Percentiles rank a stretch among this genome's conserved stretches.
Evolutionary conservation across 495 filamentous ascomycete species (phyloP).

Genomic region (Penicillium coprophilum): DNA sequence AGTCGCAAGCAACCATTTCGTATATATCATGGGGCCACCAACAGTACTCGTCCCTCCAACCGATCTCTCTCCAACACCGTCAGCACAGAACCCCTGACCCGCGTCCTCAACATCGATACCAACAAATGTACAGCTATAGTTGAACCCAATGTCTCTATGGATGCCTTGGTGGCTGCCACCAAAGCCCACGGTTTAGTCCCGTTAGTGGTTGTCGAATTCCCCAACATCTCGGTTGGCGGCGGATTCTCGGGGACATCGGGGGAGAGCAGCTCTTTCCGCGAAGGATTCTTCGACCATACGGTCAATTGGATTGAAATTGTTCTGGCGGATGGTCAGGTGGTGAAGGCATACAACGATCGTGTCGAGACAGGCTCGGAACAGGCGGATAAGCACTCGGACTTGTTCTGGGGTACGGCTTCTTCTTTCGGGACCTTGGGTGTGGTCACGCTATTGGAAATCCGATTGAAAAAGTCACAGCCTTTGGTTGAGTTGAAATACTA

Average conservation of each 20-base stretch:
- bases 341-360: constrained; percentile 29
- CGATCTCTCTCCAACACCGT: constrained; percentile 55
- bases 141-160: constrained; percentile 57
- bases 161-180: constrained; percentile 45
- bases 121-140: constrained; percentile 41
- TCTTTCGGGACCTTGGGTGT: constrained; percentile 55
- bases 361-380: constrained; percentile 14
- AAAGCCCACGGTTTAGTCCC: constrained; percentile 45
- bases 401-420: constrained; percentile 54
- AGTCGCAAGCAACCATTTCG: constrained; percentile 62
- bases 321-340: constrained; percentile 51
- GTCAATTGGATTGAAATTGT: constrained; percentile 54
- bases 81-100: constrained; percentile 42
- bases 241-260: constrained; percentile 56
- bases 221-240: constrained; percentile 58
- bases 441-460: constrained; percentile 53
- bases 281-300: constrained; percentile 57
- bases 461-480: constrained; percentile 46
- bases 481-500: constrained; percentile 53
- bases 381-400: constrained; percentile 38
- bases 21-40: constrained; percentile 77
- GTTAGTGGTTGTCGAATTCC: constrained; percentile 59
- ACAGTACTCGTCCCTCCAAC: constrained; percentile 61
- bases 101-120: constrained; percentile 54
- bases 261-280: constrained; percentile 55